Conservation (phyloP, 2,329 filamentous ascomycete species). For the Exophiala xenobiotica region DNA sequence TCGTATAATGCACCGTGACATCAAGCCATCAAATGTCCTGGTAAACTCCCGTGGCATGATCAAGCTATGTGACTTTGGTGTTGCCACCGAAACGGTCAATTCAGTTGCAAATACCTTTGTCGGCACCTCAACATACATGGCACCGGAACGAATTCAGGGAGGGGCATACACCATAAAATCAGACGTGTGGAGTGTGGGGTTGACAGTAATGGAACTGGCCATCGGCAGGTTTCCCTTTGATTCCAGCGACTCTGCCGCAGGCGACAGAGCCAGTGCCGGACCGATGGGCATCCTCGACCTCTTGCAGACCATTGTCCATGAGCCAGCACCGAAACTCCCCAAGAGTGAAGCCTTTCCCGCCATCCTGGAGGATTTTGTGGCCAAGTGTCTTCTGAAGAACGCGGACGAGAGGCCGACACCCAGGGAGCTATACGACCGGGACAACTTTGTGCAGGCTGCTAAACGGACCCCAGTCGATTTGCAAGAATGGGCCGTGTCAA, state of each 20-base stretch:
- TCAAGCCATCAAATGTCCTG: slow-evolving; percentile 96
- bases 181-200: slow-evolving; percentile 96
- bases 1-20: slow-evolving; percentile 98
- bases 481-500: slow-evolving; percentile 84
- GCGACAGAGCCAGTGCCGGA: slow-evolving; percentile 62
- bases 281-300: slow-evolving; percentile 95
- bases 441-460: slow-evolving; percentile 92
- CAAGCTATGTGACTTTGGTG: slow-evolving; percentile 97
- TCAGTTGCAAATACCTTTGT: slow-evolving; percentile 98
- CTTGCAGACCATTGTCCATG: slow-evolving; percentile 94
- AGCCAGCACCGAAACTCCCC: slow-evolving; percentile 86
- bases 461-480: slow-evolving; percentile 95
- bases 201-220: slow-evolving; percentile 93
- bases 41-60: slow-evolving; percentile 93
- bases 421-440: slow-evolving; percentile 86
- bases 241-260: slow-evolving; percentile 73
- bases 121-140: slow-evolving; percentile 98
- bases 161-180: slow-evolving; percentile 97
- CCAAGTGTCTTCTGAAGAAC: slow-evolving; percentile 89
- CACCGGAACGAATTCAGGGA: slow-evolving; percentile 94
- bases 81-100: slow-evolving; percentile 97
- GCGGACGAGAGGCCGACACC: slow-evolving; percentile 88
- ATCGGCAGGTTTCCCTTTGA: slow-evolving; percentile 97
- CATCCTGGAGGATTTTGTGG: slow-evolving; percentile 95
- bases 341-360: slow-evolving; percentile 96